phyloP scores from a whole-genome alignment of 164 flowering plant species.

The Chloranthus sessilifolius region DNA sequence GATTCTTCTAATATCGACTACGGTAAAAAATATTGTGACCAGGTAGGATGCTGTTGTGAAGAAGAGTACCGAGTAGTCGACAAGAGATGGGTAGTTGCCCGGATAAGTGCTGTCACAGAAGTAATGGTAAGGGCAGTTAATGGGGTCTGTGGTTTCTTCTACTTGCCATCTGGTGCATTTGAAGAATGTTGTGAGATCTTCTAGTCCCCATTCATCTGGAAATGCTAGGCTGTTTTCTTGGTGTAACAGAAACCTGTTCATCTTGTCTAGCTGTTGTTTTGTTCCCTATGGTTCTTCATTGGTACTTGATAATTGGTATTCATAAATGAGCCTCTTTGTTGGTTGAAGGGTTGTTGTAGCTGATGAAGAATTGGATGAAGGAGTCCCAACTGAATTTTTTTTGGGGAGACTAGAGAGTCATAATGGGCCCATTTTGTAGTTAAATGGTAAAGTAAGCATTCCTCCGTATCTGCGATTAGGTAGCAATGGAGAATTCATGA shows the following conservation, averaged over 20 bases:
- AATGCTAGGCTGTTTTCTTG: constrained; percentile 16
- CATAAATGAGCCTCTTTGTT: not conserved
- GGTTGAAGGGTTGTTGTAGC: constrained; percentile 16
- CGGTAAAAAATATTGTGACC: constrained; percentile 19
- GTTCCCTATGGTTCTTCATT: not conserved
- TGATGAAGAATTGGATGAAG: constrained; percentile 16
- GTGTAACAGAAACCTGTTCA: constrained; percentile 16
- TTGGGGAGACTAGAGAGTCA: too few relatives aligned
- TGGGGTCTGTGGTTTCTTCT: constrained; percentile 48
- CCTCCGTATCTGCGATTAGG: too few relatives aligned
- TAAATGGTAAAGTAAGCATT: too few relatives aligned
- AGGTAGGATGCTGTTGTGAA: constrained; percentile 28
- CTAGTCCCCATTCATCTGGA: constrained; percentile 21
- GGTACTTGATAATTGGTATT: not conserved
- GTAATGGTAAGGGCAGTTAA: constrained; percentile 50
- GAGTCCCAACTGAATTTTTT: constrained; percentile 21
- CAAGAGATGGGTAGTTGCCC: constrained; percentile 29
- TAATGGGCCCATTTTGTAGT: too few relatives aligned
- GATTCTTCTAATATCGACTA: constrained; percentile 12
- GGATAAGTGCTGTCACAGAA: constrained; percentile 45
- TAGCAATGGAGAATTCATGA: too few relatives aligned
- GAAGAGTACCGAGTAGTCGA: constrained; percentile 26
- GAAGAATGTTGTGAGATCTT: constrained; percentile 37
- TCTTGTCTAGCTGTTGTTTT: constrained; percentile 4
- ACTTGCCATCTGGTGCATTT: constrained; percentile 49